phyloP scores from a whole-genome alignment of 2,329 filamentous ascomycete species.

The Neonectria sp. region DNA sequence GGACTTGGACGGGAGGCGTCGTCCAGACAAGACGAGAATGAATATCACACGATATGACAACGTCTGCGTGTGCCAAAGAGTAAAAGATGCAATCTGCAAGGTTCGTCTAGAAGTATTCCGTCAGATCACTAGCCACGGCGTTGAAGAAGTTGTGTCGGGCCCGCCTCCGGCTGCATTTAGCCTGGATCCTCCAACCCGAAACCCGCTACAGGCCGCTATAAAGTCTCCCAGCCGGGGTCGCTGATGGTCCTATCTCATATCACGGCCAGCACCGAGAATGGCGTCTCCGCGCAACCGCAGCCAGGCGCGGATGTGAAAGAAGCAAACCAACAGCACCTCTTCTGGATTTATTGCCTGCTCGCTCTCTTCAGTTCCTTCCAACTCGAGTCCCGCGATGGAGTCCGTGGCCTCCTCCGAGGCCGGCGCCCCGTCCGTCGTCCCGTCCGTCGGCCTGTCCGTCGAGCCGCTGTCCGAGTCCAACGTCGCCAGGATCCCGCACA shows the following conservation, averaged over 20 bases:
- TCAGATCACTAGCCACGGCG: not conserved
- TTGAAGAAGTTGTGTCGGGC: not conserved
- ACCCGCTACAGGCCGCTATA: slow-evolving; percentile 1
- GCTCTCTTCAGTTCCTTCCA: not conserved
- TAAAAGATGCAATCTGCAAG: not conserved
- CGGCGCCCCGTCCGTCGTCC: slow-evolving; percentile 35
- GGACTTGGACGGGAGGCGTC: not conserved
- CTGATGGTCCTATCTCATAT: slow-evolving; percentile 21
- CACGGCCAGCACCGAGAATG: slow-evolving; percentile 32
- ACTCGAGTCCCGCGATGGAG: slow-evolving; percentile 42
- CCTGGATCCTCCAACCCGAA: slow-evolving; percentile 15
- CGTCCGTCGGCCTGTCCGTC: slow-evolving; percentile 27
- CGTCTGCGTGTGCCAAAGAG: not conserved
- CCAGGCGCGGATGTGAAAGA: slow-evolving; percentile 16
- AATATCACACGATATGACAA: not conserved
- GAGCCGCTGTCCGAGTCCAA: slow-evolving; percentile 49
- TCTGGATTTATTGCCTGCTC: not conserved
- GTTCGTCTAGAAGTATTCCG: slow-evolving; percentile 1
- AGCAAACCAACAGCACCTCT: not conserved
- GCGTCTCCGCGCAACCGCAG: slow-evolving; percentile 30
- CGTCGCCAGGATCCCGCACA: slow-evolving; percentile 66
- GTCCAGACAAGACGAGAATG: not conserved
- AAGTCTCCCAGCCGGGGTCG: not conserved
- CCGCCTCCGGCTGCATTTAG: not conserved
- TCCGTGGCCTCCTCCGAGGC: slow-evolving; percentile 47